Base-by-base conservation (phyloP, 768 basidiomycete genomes). In the Podaxis pistillaris region DNA sequence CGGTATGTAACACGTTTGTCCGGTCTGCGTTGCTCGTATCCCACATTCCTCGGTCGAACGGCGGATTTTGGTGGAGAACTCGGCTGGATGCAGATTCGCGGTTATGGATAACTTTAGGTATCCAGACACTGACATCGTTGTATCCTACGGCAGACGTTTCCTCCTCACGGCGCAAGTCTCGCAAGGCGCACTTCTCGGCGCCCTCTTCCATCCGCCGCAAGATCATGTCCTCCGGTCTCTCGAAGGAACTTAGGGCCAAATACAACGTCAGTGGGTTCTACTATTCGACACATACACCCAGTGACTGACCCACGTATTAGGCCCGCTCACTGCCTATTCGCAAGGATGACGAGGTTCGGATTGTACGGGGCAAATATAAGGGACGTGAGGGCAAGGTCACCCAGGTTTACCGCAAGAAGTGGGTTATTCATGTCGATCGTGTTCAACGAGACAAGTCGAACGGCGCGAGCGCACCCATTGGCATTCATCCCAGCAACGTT, bases 321-420 rank as follows among this genome's bases (percentile, higher is more conserved):
- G 79, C 87, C 68, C 95, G 95, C 68, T 93, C 96, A 63, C 79
- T 98, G 64, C 94, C 97, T 60, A 87, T 98, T 72, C 91, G 97
- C 73, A 98, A 98, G 78, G 96, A 98, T 70, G 96, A 99, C 76
- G 96, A 98, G 80, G 96, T 98, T 67, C 83, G 90, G 73, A 94
- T 99, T 70, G 93, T 98, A 64, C 86, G 96, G 67, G 96, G 96
- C 61, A 96, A 96, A 78, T 95, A 97, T 87, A 97, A 97, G 85
- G 96, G 97, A 56, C 87, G 95, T 73, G 96, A 99, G 84, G 96
- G 96, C 72, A 98, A 98, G 82, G 88, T 99, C 66, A 93, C 93
- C 64, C 90, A 95, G 79, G 96, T 98, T 67, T 96, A 96, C 86
- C 91, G 96, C 76, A 96, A 96, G 89, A 96, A 96, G 78, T 98